Conservation (phyloP, 2,329 filamentous ascomycete species). For the Ophiobolus disseminans region DNA sequence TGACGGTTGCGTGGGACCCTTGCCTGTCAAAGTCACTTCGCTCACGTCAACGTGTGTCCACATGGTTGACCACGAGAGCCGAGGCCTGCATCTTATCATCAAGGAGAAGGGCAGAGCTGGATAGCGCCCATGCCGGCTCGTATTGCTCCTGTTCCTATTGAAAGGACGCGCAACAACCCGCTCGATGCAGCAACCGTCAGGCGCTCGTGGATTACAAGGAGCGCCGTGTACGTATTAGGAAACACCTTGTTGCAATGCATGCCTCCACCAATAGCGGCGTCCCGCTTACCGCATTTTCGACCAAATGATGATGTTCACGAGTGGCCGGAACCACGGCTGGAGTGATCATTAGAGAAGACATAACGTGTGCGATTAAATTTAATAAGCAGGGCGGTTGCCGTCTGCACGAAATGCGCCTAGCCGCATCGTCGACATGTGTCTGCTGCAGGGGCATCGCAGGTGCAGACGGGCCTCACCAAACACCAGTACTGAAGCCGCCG, state of each 20-base stretch:
- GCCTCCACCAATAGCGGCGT: not conserved
- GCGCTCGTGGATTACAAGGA: not conserved
- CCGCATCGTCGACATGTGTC: slow-evolving; percentile 7
- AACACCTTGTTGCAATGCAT: slow-evolving; percentile 2
- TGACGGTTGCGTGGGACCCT: not conserved
- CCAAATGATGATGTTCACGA: slow-evolving; percentile 3
- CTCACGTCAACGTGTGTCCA: not conserved
- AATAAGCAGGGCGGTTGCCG: no score
- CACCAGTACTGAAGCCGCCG: slow-evolving; percentile 1
- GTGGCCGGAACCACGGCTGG: slow-evolving; percentile 1
- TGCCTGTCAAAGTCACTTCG: not conserved
- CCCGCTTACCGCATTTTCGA: not conserved
- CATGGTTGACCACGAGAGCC: not conserved
- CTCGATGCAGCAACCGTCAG: not conserved
- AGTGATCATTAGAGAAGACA: no score
- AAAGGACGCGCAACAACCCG: not conserved
- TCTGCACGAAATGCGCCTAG: slow-evolving; percentile 17
- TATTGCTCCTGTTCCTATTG: slow-evolving; percentile 7
- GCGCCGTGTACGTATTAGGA: slow-evolving; percentile 3
- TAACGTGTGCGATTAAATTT: no score
- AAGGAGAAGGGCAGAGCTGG: no score
- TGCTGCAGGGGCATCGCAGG: slow-evolving; percentile 11
- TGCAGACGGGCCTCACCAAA: not conserved
- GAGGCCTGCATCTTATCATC: not conserved
- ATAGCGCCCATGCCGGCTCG: not conserved